These are phyloP conservation scores for Fusarium albidum DNA, from an alignment of 2,329 filamentous ascomycete species.

Conservation along the genomic window DNA sequence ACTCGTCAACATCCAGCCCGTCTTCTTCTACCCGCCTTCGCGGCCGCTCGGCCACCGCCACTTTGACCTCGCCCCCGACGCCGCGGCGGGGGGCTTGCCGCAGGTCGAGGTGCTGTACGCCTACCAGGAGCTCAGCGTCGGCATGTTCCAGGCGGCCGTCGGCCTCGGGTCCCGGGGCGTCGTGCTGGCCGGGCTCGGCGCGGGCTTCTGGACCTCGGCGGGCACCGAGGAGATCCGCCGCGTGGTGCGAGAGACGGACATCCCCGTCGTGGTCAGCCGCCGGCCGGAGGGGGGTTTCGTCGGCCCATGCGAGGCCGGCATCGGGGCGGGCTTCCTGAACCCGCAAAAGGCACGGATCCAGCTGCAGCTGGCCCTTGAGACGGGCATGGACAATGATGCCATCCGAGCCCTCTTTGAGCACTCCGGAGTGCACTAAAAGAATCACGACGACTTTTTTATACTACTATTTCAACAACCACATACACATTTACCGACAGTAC, in stretches of 20 bases:
- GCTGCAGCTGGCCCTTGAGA: constrained; percentile 52
- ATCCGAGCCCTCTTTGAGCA: constrained; percentile 43
- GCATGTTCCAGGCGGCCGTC: constrained; percentile 57
- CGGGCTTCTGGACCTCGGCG: constrained; percentile 56
- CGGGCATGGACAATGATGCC: constrained; percentile 37
- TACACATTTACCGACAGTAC: constrained; percentile 24
- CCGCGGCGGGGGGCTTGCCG: constrained; percentile 57
- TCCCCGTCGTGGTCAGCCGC: constrained; percentile 60
- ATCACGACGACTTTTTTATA: constrained; percentile 12
- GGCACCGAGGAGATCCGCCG: constrained; percentile 52
- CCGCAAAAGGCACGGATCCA: constrained; percentile 64
- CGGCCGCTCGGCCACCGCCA: constrained; percentile 56
- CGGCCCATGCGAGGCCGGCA: constrained; percentile 48
- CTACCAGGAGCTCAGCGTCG: constrained; percentile 60
- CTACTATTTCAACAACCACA: constrained; percentile 7
- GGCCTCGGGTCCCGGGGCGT: constrained; percentile 60
- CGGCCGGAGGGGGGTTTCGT: constrained; percentile 62
- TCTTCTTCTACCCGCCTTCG: constrained; percentile 66
- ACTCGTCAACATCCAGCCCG: constrained; percentile 65
- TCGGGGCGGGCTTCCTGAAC: constrained; percentile 62
- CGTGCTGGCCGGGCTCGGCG: constrained; percentile 63
- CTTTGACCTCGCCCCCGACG: constrained; percentile 47
- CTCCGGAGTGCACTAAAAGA: constrained; percentile 36
- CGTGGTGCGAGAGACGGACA: constrained; percentile 54
- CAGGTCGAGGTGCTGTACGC: constrained; percentile 65